These are phyloP conservation scores for Trichoderma sp. DNA, from an alignment of 2,329 filamentous ascomycete species.

Conservation along the genomic window DNA sequence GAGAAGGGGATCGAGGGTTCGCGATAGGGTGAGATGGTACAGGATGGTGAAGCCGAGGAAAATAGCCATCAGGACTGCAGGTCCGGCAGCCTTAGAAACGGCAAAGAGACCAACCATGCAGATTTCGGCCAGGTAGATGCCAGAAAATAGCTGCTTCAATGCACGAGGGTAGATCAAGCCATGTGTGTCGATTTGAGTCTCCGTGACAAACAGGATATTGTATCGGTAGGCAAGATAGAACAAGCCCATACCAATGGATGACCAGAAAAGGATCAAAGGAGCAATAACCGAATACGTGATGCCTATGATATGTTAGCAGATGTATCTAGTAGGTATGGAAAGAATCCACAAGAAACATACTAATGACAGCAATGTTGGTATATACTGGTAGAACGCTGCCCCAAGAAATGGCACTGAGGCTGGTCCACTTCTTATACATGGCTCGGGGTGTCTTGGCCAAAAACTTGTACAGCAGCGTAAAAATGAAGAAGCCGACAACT, in stretches of 20 bases:
- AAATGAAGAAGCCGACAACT: constrained; percentile 62
- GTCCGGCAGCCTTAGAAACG: constrained; percentile 64
- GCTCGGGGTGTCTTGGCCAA: constrained; percentile 75
- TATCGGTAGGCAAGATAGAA: constrained; percentile 87
- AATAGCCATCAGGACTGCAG: constrained; percentile 70
- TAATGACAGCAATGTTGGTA: constrained; percentile 71
- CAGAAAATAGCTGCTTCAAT: constrained; percentile 79
- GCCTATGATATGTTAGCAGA: constrained; percentile 35
- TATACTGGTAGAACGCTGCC: constrained; percentile 74
- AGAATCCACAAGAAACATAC: constrained; percentile 32
- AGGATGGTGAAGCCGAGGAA: constrained; percentile 74
- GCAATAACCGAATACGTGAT: constrained; percentile 83
- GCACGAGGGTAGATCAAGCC: constrained; percentile 86
- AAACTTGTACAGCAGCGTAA: constrained; percentile 65
- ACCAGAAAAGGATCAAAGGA: constrained; percentile 78
- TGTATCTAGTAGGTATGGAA: background rate
- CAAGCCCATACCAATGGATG: constrained; percentile 69
- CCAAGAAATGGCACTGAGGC: constrained; percentile 68
- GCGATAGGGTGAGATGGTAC: constrained; percentile 70
- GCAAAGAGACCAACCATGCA: constrained; percentile 81
- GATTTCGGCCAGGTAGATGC: constrained; percentile 76
- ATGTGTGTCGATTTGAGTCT: constrained; percentile 79
- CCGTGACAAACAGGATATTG: constrained; percentile 79
- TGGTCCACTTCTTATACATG: constrained; percentile 72
- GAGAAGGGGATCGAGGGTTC: constrained; percentile 68